These are phyloP conservation scores for Nitzschia palea DNA, from an alignment of 108 stramenopile genomes.

Conservation along the genomic window DNA sequence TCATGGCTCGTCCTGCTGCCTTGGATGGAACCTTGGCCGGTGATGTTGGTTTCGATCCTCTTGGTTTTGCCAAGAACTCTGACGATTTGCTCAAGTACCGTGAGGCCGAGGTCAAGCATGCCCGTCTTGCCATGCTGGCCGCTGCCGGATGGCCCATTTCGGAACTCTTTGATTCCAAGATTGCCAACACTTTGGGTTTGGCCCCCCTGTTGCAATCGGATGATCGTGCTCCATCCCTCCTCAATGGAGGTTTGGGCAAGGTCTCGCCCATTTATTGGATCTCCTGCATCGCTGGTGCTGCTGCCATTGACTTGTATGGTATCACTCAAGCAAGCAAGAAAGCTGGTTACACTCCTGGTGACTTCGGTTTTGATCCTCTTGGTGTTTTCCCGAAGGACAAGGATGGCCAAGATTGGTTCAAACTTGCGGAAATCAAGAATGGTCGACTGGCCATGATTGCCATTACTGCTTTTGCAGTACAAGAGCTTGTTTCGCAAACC, in stretches of 20 bases:
- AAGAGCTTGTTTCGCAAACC: slow-evolving; percentile 68
- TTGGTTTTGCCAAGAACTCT: slow-evolving; percentile 76
- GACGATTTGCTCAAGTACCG: slow-evolving; percentile 50
- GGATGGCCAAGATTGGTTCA: slow-evolving; percentile 63
- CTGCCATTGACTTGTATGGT: slow-evolving; percentile 74
- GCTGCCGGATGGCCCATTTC: slow-evolving; percentile 90
- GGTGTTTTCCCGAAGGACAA: slow-evolving; percentile 69
- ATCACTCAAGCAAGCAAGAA: slow-evolving; percentile 39
- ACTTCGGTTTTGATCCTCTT: slow-evolving; percentile 77
- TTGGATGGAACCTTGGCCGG: slow-evolving; percentile 78
- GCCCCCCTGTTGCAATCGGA: slow-evolving; percentile 46
- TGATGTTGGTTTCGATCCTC: slow-evolving; percentile 88
- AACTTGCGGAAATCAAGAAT: slow-evolving; percentile 87
- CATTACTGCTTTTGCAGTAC: slow-evolving; percentile 78
- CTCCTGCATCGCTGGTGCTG: slow-evolving; percentile 55
- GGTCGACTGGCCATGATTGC: slow-evolving; percentile 93
- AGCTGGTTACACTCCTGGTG: slow-evolving; percentile 66
- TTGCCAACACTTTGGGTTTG: slow-evolving; percentile 60
- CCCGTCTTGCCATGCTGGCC: slow-evolving; percentile 88
- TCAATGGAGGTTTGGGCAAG: slow-evolving; percentile 89
- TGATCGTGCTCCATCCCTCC: slow-evolving; percentile 77
- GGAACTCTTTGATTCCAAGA: slow-evolving; percentile 74
- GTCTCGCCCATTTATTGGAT: slow-evolving; percentile 85
- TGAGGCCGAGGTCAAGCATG: slow-evolving; percentile 93
- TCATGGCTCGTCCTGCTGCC: slow-evolving; percentile 61